Evolutionary conservation across 2,329 filamentous ascomycete genomes (phyloP).

Genomic region (Botrytis aclada): DNA sequence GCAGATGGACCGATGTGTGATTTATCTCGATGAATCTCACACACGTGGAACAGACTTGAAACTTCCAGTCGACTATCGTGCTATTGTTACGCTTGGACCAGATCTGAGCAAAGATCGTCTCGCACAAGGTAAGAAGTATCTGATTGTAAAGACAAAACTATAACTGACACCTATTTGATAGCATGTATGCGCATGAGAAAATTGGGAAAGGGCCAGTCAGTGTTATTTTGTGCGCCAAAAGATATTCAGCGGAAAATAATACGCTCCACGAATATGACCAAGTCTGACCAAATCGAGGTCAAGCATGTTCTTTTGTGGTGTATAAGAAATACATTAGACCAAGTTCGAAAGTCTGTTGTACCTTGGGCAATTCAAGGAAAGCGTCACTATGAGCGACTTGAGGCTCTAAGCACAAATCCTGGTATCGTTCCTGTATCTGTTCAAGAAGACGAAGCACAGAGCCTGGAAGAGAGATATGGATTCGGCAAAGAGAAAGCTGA

Average conservation of each 20-base stretch:
- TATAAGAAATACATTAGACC: constrained; percentile 54
- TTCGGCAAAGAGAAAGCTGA: neutral
- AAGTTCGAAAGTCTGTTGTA: constrained; percentile 49
- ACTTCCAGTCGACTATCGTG: constrained; percentile 56
- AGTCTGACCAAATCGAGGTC: constrained; percentile 42
- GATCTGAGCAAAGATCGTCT: constrained; percentile 61
- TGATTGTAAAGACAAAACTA: neutral
- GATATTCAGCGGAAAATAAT: constrained; percentile 58
- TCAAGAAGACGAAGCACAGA: constrained; percentile 54
- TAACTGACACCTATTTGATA: constrained; percentile 33
- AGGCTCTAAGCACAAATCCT: neutral
- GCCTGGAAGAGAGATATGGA: constrained; percentile 51
- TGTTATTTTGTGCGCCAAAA: constrained; percentile 56
- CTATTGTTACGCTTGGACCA: constrained; percentile 65
- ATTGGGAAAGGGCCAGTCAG: constrained; percentile 63
- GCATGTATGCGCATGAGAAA: constrained; percentile 71
- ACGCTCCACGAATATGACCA: constrained; percentile 24
- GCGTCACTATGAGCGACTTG: constrained; percentile 43
- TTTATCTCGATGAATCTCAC: constrained; percentile 70
- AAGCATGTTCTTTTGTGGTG: constrained; percentile 58
- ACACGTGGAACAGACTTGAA: constrained; percentile 67
- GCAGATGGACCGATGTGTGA: constrained; percentile 56
- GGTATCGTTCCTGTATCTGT: constrained; percentile 33
- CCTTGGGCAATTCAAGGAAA: constrained; percentile 61
- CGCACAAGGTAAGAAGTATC: constrained; percentile 17